Conservation (phyloP, 1,284 basidiomycete species). For the Pyrrhoderma lamaoense region DNA sequence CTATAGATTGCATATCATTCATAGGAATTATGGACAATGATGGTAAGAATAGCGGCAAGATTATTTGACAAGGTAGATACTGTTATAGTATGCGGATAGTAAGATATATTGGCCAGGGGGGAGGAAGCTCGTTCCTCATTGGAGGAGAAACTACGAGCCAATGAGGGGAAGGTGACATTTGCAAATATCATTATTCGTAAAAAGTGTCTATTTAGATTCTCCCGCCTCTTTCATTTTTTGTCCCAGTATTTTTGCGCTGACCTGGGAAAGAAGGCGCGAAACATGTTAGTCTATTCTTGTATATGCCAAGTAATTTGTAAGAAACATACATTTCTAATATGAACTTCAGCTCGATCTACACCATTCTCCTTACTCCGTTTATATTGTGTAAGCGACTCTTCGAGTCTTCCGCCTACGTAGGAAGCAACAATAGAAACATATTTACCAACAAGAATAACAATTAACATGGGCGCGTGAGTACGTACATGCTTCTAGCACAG, state of each 20-base stretch:
- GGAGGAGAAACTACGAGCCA: background rate
- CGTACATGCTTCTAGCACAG: slow-evolving; percentile 83
- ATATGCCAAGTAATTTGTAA: slow-evolving; percentile 16
- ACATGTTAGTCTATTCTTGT: background rate
- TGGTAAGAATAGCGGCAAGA: too few species aligned
- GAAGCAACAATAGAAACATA: slow-evolving; percentile 10
- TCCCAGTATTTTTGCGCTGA: slow-evolving; percentile 76
- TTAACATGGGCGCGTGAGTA: slow-evolving; percentile 25
- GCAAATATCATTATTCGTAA: background rate
- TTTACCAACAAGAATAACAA: slow-evolving; percentile 28
- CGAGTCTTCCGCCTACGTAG: slow-evolving; percentile 61
- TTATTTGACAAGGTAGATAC: too few species aligned
- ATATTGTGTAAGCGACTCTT: slow-evolving; percentile 77
- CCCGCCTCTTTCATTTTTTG: slow-evolving; percentile 48
- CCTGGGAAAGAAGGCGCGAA: slow-evolving; percentile 33
- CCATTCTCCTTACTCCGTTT: slow-evolving; percentile 71
- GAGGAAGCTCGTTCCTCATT: too few species aligned
- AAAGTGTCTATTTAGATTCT: slow-evolving; percentile 27
- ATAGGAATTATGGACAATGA: too few species aligned
- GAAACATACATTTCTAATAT: slow-evolving; percentile 71
- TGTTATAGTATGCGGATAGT: too few species aligned
- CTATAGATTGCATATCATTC: too few species aligned
- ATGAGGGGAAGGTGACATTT: background rate
- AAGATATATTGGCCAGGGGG: too few species aligned
- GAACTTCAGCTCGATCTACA: slow-evolving; percentile 80